A percentile compares a stretch with the other conserved stretches of the same genome.
These are phyloP conservation scores for Coemansia biformis DNA, from an alignment of 192 early-diverging fungal species.

Conservation along the genomic window DNA sequence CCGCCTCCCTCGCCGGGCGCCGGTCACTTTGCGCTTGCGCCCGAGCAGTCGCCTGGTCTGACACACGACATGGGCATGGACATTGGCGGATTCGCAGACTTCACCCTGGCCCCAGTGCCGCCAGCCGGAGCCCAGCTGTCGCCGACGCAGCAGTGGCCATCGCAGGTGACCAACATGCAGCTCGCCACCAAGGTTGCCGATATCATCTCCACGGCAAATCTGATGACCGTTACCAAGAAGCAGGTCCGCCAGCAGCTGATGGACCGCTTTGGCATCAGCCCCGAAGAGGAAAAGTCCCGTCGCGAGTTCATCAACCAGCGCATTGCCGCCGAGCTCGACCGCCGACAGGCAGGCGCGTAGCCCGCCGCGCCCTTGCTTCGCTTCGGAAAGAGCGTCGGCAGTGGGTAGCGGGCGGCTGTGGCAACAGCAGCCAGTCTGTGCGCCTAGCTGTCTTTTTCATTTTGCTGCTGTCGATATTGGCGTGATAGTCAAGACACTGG, in stretches of 20 bases:
- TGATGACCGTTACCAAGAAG: constrained; percentile 99
- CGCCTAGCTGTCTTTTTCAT: too few species aligned
- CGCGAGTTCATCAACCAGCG: constrained; percentile 86
- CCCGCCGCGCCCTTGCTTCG: not conserved
- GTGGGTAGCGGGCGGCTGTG: not conserved
- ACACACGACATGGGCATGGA: not conserved
- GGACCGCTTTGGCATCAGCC: constrained; percentile 60
- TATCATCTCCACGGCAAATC: constrained; percentile 79
- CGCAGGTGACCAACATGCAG: constrained; percentile 63
- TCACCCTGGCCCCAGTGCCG: constrained; percentile 9
- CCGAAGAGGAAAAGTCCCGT: constrained; percentile 66
- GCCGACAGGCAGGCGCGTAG: constrained; percentile 19
- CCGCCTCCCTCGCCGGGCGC: not conserved
- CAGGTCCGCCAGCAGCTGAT: constrained; percentile 91
- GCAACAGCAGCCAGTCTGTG: too few species aligned
- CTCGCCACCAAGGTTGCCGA: constrained; percentile 63
- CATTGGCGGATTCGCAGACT: constrained; percentile 4
- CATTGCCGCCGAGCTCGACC: constrained; percentile 56
- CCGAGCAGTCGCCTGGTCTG: constrained; percentile 1
- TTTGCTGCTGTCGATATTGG: too few species aligned
- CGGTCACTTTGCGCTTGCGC: not conserved
- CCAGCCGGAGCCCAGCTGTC: constrained; percentile 9
- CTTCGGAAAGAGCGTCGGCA: not conserved
- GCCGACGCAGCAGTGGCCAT: constrained; percentile 31
- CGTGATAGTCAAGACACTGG: too few species aligned